These are phyloP conservation scores for Leishmania arabica DNA, from an alignment of 208 protist species.

Conservation along the genomic window DNA sequence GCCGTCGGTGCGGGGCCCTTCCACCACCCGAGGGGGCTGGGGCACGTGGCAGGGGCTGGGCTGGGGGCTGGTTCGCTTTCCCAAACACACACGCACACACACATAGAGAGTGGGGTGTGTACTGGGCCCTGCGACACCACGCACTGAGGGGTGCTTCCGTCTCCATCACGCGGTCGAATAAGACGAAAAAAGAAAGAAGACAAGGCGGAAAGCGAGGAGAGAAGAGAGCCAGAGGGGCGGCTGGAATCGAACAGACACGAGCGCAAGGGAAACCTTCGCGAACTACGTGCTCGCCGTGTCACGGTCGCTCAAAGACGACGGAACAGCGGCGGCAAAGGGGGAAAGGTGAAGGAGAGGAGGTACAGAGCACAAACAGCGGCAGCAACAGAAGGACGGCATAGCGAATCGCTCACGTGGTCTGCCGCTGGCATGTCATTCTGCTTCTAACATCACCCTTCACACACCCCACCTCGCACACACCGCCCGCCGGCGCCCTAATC, in stretches of 20 bases:
- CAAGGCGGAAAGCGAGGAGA: slow-evolving; percentile 6
- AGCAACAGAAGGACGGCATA: not conserved
- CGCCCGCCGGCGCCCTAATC: not conserved
- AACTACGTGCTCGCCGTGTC: not conserved
- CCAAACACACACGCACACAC: not conserved
- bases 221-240: not conserved
- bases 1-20: not conserved
- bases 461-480: not conserved
- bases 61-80: not conserved
- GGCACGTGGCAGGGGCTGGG: not conserved
- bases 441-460: not conserved
- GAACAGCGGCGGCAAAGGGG: not conserved
- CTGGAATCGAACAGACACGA: not conserved
- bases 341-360: not conserved
- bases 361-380: not conserved
- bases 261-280: not conserved
- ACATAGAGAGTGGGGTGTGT: not conserved
- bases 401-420: not conserved
- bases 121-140: not conserved
- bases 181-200: not conserved
- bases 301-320: not conserved
- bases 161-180: not conserved
- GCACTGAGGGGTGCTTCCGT: not conserved
- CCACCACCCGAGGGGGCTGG: not conserved
- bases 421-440: not conserved